These are phyloP conservation scores for Pisolithus orientalis DNA, from an alignment of 768 basidiomycete genomes.

Conservation along the genomic window DNA sequence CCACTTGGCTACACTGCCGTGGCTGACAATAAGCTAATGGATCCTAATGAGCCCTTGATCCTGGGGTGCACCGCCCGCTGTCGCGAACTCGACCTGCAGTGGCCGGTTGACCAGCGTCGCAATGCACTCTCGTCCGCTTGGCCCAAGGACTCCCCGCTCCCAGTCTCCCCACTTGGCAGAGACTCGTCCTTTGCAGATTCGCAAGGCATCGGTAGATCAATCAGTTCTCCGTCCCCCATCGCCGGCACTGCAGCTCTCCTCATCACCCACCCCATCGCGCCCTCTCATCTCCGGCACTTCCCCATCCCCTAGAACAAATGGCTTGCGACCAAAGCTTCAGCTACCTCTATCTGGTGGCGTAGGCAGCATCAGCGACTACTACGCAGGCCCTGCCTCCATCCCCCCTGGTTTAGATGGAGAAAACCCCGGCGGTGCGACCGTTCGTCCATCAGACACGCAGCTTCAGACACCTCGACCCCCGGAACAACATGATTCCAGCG, in stretches of 20 bases:
- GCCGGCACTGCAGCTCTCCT: slow-evolving; percentile 20
- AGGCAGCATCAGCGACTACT: slow-evolving; percentile 23
- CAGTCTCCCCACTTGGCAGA: slow-evolving; percentile 35
- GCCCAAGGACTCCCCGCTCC: slow-evolving; percentile 43
- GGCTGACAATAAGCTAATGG: not conserved
- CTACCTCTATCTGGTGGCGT: slow-evolving; percentile 25
- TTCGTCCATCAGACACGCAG: slow-evolving; percentile 32
- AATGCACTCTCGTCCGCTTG: slow-evolving; percentile 39
- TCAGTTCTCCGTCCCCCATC: slow-evolving; percentile 23
- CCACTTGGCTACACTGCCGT: slow-evolving; percentile 55
- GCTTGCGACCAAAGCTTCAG: slow-evolving; percentile 28
- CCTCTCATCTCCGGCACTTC: slow-evolving; percentile 27
- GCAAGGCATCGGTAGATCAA: slow-evolving; percentile 29
- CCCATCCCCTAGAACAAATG: slow-evolving; percentile 14
- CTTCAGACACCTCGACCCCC: slow-evolving; percentile 28
- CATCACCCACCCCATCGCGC: slow-evolving; percentile 28
- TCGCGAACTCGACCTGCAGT: not conserved
- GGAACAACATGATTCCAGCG: slow-evolving; percentile 20
- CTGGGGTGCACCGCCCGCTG: not conserved
- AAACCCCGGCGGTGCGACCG: slow-evolving; percentile 36
- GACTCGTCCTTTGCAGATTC: slow-evolving; percentile 35
- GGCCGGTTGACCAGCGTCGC: slow-evolving; percentile 8
- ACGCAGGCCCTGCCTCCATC: slow-evolving; percentile 26
- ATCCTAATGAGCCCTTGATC: no score
- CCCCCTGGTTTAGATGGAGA: slow-evolving; percentile 29